phyloP scores from a whole-genome alignment of 805 yeast genomes.

The Kazachstania viticola region DNA sequence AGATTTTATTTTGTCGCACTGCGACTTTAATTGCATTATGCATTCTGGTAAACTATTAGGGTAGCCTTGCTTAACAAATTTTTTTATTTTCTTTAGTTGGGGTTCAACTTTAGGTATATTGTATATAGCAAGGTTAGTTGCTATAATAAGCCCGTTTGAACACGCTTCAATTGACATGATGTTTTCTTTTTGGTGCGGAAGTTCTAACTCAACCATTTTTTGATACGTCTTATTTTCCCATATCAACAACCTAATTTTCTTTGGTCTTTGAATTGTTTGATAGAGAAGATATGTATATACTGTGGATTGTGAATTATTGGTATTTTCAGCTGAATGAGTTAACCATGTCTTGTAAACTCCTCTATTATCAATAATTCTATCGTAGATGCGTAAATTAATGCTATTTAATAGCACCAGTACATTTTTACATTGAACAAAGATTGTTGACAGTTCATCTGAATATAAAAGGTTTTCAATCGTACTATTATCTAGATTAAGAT shows the following conservation, averaged over 20 bases:
- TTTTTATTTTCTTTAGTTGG: too few species aligned
- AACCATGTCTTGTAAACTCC: constrained; percentile 21
- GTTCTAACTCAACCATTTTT: constrained; percentile 14
- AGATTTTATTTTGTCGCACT: too few species aligned
- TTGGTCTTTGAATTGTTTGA: constrained; percentile 9
- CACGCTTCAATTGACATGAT: constrained; percentile 12
- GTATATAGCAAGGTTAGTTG: constrained; percentile 13
- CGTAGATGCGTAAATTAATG: constrained; percentile 23
- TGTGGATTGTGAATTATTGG: constrained; percentile 2
- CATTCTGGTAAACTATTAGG: too few species aligned
- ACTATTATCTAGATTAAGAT: constrained; percentile 11
- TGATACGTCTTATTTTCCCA: constrained; percentile 22
- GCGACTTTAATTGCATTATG: too few species aligned
- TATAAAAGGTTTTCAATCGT: constrained; percentile 13
- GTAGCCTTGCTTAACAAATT: too few species aligned
- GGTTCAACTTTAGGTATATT: too few species aligned
- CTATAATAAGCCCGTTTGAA: constrained; percentile 11
- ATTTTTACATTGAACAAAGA: constrained; percentile 20
- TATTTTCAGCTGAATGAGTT: constrained; percentile 9
- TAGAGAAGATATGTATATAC: constrained; percentile 12
- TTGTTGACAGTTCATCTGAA: constrained; percentile 17
- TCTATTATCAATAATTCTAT: constrained; percentile 22
- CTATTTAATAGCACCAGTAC: constrained; percentile 18
- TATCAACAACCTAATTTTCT: constrained; percentile 14
- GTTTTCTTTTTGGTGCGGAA: constrained; percentile 12